A percentile compares a stretch with the other conserved stretches of the same genome.
phyloP scores from a whole-genome alignment of 2,329 filamentous ascomycete species.

The Sporothrix humicola region DNA sequence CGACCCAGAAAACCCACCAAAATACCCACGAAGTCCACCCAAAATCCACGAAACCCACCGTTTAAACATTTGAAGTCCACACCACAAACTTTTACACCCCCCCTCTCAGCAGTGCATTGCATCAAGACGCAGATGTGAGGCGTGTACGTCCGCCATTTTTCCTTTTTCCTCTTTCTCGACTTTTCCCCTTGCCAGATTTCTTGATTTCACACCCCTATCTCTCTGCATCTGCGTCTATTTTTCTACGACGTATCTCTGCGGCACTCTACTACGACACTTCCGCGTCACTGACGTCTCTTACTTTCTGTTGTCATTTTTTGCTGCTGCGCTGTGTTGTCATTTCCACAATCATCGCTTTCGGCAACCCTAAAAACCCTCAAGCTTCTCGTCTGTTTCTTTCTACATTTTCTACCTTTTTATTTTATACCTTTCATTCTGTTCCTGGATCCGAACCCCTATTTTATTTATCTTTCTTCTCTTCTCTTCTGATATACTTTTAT shows the following conservation, averaged over 20 bases:
- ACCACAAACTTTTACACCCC: not conserved
- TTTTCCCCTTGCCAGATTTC: not conserved
- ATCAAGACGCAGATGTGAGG: not conserved
- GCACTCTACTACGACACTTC: not conserved
- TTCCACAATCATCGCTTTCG: conserved; percentile 17
- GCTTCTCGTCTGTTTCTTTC: not conserved
- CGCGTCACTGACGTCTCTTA: conserved; percentile 19
- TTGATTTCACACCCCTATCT: conserved; percentile 2
- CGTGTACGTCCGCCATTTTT: not conserved
- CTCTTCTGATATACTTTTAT: not conserved
- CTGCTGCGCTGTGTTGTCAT: not conserved
- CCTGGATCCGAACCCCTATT: not conserved
- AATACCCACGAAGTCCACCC: too few relatives aligned
- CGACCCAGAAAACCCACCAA: too few relatives aligned
- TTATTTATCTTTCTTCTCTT: not conserved
- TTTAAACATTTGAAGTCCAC: conserved; percentile 10
- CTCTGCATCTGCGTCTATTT: not conserved
- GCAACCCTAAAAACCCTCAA: not conserved
- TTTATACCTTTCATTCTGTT: not conserved
- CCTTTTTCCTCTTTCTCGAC: not conserved
- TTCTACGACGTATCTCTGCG: conserved; percentile 8
- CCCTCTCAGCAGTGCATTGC: not conserved
- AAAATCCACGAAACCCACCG: conserved; percentile 9
- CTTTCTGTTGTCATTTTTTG: not conserved
- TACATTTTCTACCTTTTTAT: not conserved